phyloP scores from a whole-genome alignment of 148 eudicot genomes.

The Rhododendron griersonianum region DNA sequence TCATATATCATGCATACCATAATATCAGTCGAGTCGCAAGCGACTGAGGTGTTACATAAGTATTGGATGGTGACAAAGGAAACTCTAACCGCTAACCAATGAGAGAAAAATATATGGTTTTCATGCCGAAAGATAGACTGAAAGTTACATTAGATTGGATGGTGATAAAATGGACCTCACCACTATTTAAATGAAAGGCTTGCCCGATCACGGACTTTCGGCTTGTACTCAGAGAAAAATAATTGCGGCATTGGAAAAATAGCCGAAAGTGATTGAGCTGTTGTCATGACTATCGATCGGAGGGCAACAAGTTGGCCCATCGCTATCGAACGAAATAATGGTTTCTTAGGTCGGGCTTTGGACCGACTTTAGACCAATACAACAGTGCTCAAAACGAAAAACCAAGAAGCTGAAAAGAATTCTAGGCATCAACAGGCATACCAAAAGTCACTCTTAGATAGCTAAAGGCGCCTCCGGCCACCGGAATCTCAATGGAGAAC shows the following conservation, averaged over 20 bases:
- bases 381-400: not conserved
- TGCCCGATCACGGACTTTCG: not conserved
- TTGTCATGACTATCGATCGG: not conserved
- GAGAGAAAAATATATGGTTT: not conserved
- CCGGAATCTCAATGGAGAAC: constrained; percentile 67
- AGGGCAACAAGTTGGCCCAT: not conserved
- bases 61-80: not conserved
- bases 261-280: not conserved
- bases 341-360: not conserved
- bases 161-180: not conserved
- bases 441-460: constrained; percentile 82
- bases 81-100: not conserved
- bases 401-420: not conserved
- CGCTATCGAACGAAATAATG: not conserved
- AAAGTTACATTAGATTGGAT: not conserved
- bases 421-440: constrained; percentile 18
- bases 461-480: constrained; percentile 85
- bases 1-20: not conserved
- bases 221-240: not conserved
- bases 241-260: not conserved
- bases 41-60: not conserved
- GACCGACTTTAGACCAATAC: not conserved
- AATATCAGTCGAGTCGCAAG: not conserved
- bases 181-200: not conserved
- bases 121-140: not conserved